phyloP scores from a whole-genome alignment of 2,329 filamentous ascomycete genomes.

The Chalaropsis ovoidea region DNA sequence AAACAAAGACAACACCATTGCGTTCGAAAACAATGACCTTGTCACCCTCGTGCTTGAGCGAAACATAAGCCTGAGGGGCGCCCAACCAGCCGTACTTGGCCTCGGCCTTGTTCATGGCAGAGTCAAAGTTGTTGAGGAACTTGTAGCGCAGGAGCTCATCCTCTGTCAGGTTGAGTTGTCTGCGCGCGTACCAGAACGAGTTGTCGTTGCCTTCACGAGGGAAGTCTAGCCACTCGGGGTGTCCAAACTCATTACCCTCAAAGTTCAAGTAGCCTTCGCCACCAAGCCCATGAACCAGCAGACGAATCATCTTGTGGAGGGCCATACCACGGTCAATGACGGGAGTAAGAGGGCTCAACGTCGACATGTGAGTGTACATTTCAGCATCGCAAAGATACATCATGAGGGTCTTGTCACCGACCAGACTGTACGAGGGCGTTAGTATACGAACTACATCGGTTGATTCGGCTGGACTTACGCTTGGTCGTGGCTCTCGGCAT shows the following conservation, averaged over 20 bases:
- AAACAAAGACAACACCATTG: constrained; percentile 79
- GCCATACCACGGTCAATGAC: constrained; percentile 84
- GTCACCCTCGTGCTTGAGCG: constrained; percentile 83
- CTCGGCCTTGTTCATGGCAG: constrained; percentile 79
- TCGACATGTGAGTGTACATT: constrained; percentile 97
- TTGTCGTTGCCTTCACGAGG: constrained; percentile 86
- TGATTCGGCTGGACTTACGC: constrained; percentile 51
- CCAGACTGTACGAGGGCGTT: constrained; percentile 49
- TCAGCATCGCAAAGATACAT: constrained; percentile 98
- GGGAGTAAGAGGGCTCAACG: constrained; percentile 68
- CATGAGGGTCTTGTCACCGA: constrained; percentile 92
- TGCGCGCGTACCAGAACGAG: constrained; percentile 87
- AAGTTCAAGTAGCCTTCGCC: constrained; percentile 98
- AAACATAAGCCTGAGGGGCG: constrained; percentile 77
- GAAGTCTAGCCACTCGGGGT: constrained; percentile 98
- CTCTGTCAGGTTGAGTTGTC: constrained; percentile 86
- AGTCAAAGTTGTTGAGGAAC: constrained; percentile 89
- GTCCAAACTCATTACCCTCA: constrained; percentile 96
- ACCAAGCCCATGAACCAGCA: constrained; percentile 81
- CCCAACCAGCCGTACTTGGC: constrained; percentile 86
- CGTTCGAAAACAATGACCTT: constrained; percentile 96
- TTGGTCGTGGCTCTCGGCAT: constrained; percentile 95
- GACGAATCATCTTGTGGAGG: constrained; percentile 93
- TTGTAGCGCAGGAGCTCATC: constrained; percentile 77
- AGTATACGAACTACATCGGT: constrained; percentile 27